Base-by-base conservation (phyloP, 2,329 filamentous ascomycete genomes). In the Ceratocystis cubensis region DNA sequence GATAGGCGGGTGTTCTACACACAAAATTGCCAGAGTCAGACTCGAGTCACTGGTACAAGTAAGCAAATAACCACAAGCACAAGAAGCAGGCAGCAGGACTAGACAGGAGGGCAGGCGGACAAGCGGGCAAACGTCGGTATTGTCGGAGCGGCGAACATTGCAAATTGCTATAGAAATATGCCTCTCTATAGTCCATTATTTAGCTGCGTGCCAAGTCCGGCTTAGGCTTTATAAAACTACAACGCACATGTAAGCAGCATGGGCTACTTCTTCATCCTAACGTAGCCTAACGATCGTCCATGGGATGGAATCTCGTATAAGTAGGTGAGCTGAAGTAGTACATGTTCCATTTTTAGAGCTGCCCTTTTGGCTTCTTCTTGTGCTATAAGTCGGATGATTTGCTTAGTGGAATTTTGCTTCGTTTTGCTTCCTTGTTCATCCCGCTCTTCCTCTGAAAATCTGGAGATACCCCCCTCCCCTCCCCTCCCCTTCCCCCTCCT, bases 31-130 rank as follows among this genome's bases (percentile, higher is more conserved):
- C 25, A 59, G 56, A 37, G 17, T 59, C 56, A 59, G 56, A 59
- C 28, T 59, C 56, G 56, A 59, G 56, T 59, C 25, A 59, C 56
- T 17, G 17, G 56, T n/a, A 25, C 56, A 37, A 59, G 56, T 53
- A 53, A 59, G 56, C 28, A 59, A 20, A n/a, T 30, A 8, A 25
- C 37, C 6, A 59, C 53, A 33, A 17, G 28, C 5, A 57, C 7
- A 53, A 53, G 48, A 20, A 50, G 6, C n/a, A 20, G n/a, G 17
- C 28, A 30, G 4, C 28, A 30, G 28, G 28, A 3, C 22, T 25
- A 20, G n/a, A 3, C 28, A 30, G 4, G 5, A 30, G 30, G 30
- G 6, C 6, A 41, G 37, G 37, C 3, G 37, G 3, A 10, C 37
- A 41, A 13, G 37, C 10, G 37, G 10, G 10, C 10, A 41, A 41